Evolutionary conservation across 2,329 filamentous ascomycete species (phyloP), one percentile per base, ranked within the genome.

Genomic region (Aspergillus texensis): DNA sequence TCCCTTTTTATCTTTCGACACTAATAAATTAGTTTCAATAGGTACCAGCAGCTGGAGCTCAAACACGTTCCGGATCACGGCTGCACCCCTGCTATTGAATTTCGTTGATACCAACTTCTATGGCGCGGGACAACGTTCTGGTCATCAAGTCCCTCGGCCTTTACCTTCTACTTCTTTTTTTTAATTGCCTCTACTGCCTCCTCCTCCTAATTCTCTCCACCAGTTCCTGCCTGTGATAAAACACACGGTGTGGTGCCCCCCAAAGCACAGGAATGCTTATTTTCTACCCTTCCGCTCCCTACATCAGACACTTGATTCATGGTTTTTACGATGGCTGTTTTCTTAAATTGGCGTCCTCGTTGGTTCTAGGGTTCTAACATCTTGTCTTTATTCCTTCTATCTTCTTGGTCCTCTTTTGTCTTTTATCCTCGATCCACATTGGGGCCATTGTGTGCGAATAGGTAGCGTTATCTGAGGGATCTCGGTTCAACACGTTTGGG

Each of bases 11-110:
- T 36, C n/a, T 63, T 48, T 12, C 55, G 50, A 65, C 54, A 45
- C 53, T 61, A 50, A 65, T 70, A 52, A 68, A 56, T 62, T 46
- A 57, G 21, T 72, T 75, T 68, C 77, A 16, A 14, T 68, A 96
- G 93, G 72, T 96, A 94, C 77, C 95, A 99, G 80, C 93, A 97
- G 78, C 84, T 98, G 70, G 92, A 97, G 74, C 83, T 99, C 71
- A 91, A 92, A 78, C 93, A 97, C 78, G 90, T 97, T 61, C 87
- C 91, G 63, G 91, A 97, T 77, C 86, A 84, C 73, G 94, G 94
- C 62, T 95, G 93, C 79, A 91, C 91, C 77, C 88, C 88, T 71
- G 91, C 93, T 65, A 87, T 96, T 80, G 95, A 99, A 80, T 97
- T 98, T 77, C 86, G 91, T 79, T 94, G 82, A 90, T 57, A 32